A percentile compares a stretch with the other conserved stretches of the same genome.
These are phyloP conservation scores for Globisporangium recalcitrans DNA, from an alignment of 352 stramenopile species.

Conservation along the genomic window DNA sequence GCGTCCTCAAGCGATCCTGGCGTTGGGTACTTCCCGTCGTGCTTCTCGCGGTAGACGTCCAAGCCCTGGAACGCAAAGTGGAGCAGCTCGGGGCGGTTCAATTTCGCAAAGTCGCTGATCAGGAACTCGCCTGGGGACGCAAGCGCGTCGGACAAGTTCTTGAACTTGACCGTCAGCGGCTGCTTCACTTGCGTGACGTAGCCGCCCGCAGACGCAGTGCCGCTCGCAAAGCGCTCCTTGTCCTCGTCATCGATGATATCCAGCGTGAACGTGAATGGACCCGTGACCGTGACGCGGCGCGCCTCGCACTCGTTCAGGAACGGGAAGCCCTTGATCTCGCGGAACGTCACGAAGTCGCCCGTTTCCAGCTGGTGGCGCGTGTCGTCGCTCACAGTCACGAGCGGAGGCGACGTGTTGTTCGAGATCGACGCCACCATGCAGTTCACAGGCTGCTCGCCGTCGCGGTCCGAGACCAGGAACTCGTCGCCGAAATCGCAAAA, in stretches of 20 bases:
- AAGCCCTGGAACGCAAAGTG: conserved; percentile 89
- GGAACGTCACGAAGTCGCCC: conserved; percentile 95
- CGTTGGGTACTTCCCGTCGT: conserved; percentile 74
- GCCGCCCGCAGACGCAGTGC: conserved; percentile 64
- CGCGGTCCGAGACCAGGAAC: conserved; percentile 92
- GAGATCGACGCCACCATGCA: conserved; percentile 94
- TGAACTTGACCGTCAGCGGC: conserved; percentile 91
- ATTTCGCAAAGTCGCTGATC: conserved; percentile 97
- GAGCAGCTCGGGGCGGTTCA: conserved; percentile 89
- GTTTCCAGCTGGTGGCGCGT: conserved; percentile 95
- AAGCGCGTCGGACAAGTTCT: conserved; percentile 84
- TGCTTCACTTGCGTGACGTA: conserved; percentile 96
- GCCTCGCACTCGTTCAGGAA: conserved; percentile 79
- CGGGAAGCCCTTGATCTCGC: conserved; percentile 90
- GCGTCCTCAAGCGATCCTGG: conserved; percentile 85
- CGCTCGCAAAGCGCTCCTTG: conserved; percentile 55
- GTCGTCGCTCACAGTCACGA: conserved; percentile 98
- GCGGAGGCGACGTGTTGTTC: conserved; percentile 44
- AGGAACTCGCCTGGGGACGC: conserved; percentile 92
- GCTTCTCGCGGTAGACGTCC: conserved; percentile 75
- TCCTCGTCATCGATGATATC: conserved; percentile 72
- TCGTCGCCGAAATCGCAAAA: conserved; percentile 98
- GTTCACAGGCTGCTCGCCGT: conserved; percentile 91
- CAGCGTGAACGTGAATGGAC: conserved; percentile 97
- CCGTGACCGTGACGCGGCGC: conserved; percentile 74